Base-by-base conservation (phyloP, 495 filamentous ascomycete genomes). In the Penicillium cosmopolitanum region DNA sequence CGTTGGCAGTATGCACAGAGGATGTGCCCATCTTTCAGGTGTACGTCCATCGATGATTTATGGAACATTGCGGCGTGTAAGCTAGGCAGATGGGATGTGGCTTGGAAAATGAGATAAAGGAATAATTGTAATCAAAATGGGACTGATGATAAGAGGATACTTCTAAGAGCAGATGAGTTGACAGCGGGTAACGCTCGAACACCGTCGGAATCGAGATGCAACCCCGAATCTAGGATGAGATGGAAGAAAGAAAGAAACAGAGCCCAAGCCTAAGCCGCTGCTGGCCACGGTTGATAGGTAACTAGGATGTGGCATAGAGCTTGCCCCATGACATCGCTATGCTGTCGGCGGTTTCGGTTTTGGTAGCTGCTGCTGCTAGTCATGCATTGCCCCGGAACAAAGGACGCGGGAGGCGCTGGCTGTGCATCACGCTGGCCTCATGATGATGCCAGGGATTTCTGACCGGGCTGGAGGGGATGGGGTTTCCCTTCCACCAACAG, bases 341-440 rank as follows among this genome's bases (percentile, higher is more conserved):
- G 50, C 46, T 58, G 54, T 62, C 46, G 19, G 46, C 18, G 15
- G 16, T 19, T 4, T 54, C 21, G 38, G 53, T 53, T 21, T 21
- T 21, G 19, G 19, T 21, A n/a, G 31, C 6, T 8, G 19, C 9
- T 23, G 15, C 25, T 51, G 28, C 35, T 44, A 5, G 42, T 44
- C 42, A 44, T 44, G 42, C 16, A 44, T 44, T 44, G 42, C 42
- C 13, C 16, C 42, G n/a, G 42, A 44, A 44, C 3, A 44, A 44
- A n/a, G 50, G 56, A 44, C 11, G 34, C 15, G 15, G 12, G 51
- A 60, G 55, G 57, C 42, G 57, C 47, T 64, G 50, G 58, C 60
- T 50, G 53, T 59, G 44, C 51, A 68, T 70, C 68, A 70, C 64
- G 23, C 11, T 66, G 43, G 33, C 50, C 58, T 70, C 66, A 70